phyloP scores from a whole-genome alignment of 163 green algal genomes.

The Volvox carteri region DNA sequence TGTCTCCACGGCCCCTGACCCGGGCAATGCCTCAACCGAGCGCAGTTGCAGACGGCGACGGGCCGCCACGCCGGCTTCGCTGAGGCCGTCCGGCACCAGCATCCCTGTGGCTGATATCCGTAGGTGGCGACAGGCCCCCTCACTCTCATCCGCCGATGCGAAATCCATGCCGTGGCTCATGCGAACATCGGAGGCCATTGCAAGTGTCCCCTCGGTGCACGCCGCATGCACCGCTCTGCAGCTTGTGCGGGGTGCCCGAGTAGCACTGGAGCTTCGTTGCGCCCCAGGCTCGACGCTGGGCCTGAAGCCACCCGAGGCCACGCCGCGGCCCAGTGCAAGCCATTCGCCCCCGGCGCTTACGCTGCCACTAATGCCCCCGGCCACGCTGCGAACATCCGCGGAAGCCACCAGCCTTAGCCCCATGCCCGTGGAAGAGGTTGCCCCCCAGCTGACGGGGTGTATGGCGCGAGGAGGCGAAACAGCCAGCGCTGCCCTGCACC shows the following conservation, averaged over 20 bases:
- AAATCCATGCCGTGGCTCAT: slow-evolving; percentile 22
- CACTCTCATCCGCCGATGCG: not conserved
- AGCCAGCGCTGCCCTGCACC: not conserved
- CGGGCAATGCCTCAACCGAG: not conserved
- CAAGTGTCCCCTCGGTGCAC: not conserved
- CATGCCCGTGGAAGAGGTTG: not conserved
- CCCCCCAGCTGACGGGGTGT: not conserved
- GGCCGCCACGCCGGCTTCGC: not conserved
- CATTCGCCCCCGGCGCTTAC: not conserved
- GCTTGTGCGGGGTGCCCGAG: not conserved
- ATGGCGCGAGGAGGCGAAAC: not conserved
- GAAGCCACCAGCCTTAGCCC: not conserved
- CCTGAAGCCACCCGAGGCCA: not conserved
- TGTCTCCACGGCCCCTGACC: not conserved
- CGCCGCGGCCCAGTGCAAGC: not conserved
- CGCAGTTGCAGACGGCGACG: not conserved
- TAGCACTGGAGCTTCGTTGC: not conserved
- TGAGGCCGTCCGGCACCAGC: not conserved
- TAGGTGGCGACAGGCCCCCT: not conserved
- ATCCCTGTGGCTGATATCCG: not conserved
- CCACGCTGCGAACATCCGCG: not conserved
- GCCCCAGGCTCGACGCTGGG: not conserved
- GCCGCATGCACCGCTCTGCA: not conserved
- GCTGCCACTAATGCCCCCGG: not conserved
- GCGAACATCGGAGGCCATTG: not conserved